Evolutionary conservation across 2,329 filamentous ascomycete species (phyloP), one percentile per base, ranked within the genome.

Genomic region (Daldinia sp.): DNA sequence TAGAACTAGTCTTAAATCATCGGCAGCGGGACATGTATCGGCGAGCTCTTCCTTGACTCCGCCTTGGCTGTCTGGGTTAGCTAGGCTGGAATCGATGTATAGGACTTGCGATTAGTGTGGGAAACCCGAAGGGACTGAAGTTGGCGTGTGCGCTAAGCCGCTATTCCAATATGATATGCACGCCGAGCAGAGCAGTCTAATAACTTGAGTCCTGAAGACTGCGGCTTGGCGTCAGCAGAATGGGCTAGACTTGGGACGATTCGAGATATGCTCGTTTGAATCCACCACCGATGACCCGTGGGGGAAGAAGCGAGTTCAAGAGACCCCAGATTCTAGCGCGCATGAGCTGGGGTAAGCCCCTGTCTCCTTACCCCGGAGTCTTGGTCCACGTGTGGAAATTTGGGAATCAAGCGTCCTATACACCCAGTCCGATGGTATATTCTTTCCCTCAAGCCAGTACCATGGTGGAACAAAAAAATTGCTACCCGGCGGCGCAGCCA

Each of bases 21-120:
- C 55, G 43, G 55, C 45, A 32, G 58, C 55, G 63, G 63, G 55
- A 57, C 35, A 60, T 52, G 19, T 64, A 23, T 63, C 70, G 70
- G 70, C 68, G 53, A 66, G 34, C 45, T 54, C n/a, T 63, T 52
- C 67, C 58, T 68, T 48, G 39, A 27, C 53, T 72, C 71, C 71
- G 71, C 60, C 71, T 73, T 73, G 71, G 71, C 71, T 37, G n/a
- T 5, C 52, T 55, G 32, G 53, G 63, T 53, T 52, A 47, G 59
- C 37, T 58, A 25, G 39, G 39, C 37, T 49, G 8, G 27, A 37
- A 41, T 15, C 34, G 7, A 10, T 19, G 10, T 48, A 19, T 49
- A 48, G 30, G 39, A 17, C 39, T 41, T 9, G 54, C 47, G 55
- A 68, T 63, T 62, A 61, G 64, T 29, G 50, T 60, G 30, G 23